Conservation (phyloP, 2,329 filamentous ascomycete species). For the Phoma sp. region DNA sequence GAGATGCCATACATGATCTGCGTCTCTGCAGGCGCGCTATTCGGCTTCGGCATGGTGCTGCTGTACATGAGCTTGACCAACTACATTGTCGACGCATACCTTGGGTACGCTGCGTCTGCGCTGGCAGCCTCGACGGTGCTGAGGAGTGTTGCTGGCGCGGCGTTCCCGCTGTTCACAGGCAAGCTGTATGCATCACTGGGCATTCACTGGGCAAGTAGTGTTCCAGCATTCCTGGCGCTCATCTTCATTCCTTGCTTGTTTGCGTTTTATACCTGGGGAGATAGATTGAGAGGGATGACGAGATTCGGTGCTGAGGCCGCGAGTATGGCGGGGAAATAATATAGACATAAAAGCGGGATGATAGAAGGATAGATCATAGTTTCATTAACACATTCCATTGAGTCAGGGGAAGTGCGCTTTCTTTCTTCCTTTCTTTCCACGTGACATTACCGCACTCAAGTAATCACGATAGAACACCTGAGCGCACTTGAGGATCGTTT, state of each 20-base stretch:
- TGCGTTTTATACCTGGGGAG: constrained; percentile 25
- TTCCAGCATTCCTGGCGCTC: constrained; percentile 55
- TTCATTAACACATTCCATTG: too few species aligned
- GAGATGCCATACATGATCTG: constrained; percentile 63
- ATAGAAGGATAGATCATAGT: too few species aligned
- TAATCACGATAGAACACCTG: too few species aligned
- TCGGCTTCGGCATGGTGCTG: constrained; percentile 51
- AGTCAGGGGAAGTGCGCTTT: too few species aligned
- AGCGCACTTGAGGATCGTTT: too few species aligned
- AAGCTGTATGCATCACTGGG: constrained; percentile 54
- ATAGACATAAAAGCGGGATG: neutral
- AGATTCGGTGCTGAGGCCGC: constrained; percentile 28
- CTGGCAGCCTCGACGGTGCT: constrained; percentile 53
- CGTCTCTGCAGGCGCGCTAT: constrained; percentile 55
- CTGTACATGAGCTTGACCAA: constrained; percentile 59
- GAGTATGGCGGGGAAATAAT: constrained; percentile 13
- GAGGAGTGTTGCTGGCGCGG: constrained; percentile 54
- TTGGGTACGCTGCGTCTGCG: constrained; percentile 50
- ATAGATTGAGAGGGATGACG: constrained; percentile 25
- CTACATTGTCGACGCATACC: constrained; percentile 70
- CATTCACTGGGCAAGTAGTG: constrained; percentile 55
- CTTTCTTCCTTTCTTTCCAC: too few species aligned
- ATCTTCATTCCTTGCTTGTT: constrained; percentile 43
- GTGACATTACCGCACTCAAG: too few species aligned
- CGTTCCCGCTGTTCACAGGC: constrained; percentile 56